Base-by-base conservation (phyloP, 345 rosid genomes). In the Brassica rapa region DNA sequence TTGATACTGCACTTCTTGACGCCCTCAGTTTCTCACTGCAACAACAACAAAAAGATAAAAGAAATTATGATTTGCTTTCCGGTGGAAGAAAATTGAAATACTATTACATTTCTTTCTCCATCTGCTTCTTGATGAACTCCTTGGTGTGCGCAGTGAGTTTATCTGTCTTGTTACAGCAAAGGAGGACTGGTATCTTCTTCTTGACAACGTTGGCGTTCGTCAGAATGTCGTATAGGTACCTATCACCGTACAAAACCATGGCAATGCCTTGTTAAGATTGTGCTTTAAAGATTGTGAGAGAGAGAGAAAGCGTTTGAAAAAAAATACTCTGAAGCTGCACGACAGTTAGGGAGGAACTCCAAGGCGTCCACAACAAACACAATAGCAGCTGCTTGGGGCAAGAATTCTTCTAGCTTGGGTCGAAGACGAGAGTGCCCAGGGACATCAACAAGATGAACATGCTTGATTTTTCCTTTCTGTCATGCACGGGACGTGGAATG, bases 61-160 rank as follows among this genome's bases (percentile, higher is more conserved):
- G 51, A 15, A n/a, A 43, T 61, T 8, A 30, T 8, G 15, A 25
- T 37, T 63, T 3, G 71, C 49, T 35, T 35, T 51, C 19, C 56
- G 1, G 55, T 16, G 49, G 3, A 46, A 41, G 68, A 25, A 65
- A 12, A 29, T 1, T 53, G 14, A 10, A 5, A 70, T 21, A 32
- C 35, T 49, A 86, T 59, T 87, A 93, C 99, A 95, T 89, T 88
- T 95, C 98, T 88, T 95, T 95, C 86, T 93, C 98, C 81, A 95
- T 32, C 77, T 95, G 99, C 80, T 93, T 95, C 35, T 88, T 81
- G 81, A 95, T 89, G 76, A 93, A 95, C 68, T 93, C 98, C 87
- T 89, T 90, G 69, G 92, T 89, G 76, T 95, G 98, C 41, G 99
- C 96, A 9, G 98, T 93, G 84, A 95, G 93, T 89, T 95, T 93